These are phyloP conservation scores for Nothopassalora personata DNA, from an alignment of 2,329 filamentous ascomycete genomes.

Conservation along the genomic window DNA sequence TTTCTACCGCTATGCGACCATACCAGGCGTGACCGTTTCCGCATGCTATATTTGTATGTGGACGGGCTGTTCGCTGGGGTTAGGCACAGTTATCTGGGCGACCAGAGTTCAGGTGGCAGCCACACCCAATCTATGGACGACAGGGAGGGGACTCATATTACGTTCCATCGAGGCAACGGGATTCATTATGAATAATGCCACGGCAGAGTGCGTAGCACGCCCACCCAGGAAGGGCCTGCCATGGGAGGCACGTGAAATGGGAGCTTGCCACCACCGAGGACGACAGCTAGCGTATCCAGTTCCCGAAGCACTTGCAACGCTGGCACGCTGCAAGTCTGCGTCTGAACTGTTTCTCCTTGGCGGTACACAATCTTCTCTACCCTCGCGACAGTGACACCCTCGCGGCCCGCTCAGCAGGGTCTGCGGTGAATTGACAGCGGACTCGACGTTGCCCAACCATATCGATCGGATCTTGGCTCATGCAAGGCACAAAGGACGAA, in stretches of 20 bases:
- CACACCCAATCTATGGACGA: not conserved
- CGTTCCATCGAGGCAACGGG: not conserved
- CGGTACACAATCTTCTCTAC: not conserved
- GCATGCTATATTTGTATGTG: not conserved
- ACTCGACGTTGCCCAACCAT: not conserved
- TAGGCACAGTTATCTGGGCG: not conserved
- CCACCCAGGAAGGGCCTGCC: not conserved
- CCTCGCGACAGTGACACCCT: conserved; percentile 1
- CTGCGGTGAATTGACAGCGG: not conserved
- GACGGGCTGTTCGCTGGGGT: not conserved
- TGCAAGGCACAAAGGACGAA: not conserved
- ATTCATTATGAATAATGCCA: not conserved
- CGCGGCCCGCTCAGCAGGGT: not conserved
- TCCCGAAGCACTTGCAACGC: not conserved
- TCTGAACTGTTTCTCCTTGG: not conserved
- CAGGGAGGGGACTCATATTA: not conserved
- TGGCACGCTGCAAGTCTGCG: not conserved
- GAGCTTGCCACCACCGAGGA: not conserved
- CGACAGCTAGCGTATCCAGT: not conserved
- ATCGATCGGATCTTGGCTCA: not conserved
- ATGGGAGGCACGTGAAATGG: not conserved
- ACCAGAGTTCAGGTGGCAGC: not conserved
- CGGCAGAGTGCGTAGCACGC: not conserved
- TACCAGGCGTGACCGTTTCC: not conserved
- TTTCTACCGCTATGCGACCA: not conserved